Evolutionary conservation across 768 basidiomycete genomes (phyloP).

Genomic region (Mycena sanguinolenta): DNA sequence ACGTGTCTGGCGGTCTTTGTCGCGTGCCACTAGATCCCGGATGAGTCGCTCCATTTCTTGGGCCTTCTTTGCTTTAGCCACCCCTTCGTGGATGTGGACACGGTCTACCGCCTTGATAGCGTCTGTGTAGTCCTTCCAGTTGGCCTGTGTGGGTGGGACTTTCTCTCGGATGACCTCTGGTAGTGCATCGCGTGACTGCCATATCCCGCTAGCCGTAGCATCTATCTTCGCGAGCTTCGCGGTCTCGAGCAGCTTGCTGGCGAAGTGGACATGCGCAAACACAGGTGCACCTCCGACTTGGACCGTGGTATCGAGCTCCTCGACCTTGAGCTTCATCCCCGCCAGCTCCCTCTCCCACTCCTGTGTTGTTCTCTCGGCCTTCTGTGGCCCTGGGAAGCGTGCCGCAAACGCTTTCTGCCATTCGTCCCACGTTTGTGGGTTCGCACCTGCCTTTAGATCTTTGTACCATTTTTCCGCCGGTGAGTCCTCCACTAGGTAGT

Average conservation of each 20-base stretch:
- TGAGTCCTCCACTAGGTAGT: neutral
- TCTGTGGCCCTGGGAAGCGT: no score
- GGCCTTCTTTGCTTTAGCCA: neutral
- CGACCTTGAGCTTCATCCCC: constrained; percentile 17
- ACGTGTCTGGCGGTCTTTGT: no score
- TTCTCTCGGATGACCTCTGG: no score
- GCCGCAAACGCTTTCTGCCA: no score
- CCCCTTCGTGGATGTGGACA: neutral
- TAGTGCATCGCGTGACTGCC: no score
- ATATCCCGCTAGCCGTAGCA: no score
- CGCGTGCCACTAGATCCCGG: neutral
- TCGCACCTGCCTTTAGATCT: neutral
- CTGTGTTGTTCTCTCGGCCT: no score
- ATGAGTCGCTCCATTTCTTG: neutral
- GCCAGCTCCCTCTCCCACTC: constrained; percentile 31
- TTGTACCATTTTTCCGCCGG: neutral
- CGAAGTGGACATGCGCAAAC: no score
- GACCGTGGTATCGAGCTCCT: constrained; percentile 23
- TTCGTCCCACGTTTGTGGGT: neutral
- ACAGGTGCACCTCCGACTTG: no score
- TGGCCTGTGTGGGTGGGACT: no score
- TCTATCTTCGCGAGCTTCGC: no score
- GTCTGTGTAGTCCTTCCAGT: neutral
- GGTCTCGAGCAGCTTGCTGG: no score
- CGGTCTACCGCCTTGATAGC: neutral